Percentiles rank a stretch among this genome's conserved stretches.
phyloP scores from a whole-genome alignment of 805 yeast species.

The Kuraishia capsulata region DNA sequence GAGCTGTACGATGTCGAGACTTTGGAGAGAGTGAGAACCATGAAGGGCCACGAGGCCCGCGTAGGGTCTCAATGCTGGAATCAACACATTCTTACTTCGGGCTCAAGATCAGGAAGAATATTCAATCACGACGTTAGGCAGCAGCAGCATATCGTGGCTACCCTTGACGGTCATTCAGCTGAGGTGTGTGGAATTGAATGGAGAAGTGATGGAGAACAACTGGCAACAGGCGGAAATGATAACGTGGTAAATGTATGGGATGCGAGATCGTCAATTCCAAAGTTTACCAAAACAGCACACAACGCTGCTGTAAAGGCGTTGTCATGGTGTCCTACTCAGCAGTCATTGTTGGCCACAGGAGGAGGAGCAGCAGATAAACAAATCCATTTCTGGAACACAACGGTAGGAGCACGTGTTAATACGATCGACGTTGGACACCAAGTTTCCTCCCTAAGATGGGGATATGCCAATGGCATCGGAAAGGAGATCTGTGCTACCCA shows the following conservation, averaged over 20 bases:
- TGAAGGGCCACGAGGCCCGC: slow-evolving; percentile 67
- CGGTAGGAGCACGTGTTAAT: slow-evolving; percentile 79
- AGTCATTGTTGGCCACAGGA: slow-evolving; percentile 83
- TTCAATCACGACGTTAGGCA: slow-evolving; percentile 86
- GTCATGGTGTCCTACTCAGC: slow-evolving; percentile 89
- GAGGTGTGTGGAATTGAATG: slow-evolving; percentile 92
- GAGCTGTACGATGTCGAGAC: slow-evolving; percentile 94
- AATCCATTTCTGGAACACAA: slow-evolving; percentile 92
- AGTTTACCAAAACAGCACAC: slow-evolving; percentile 70
- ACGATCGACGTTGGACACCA: slow-evolving; percentile 90
- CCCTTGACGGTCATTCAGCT: slow-evolving; percentile 62
- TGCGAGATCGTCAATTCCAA: slow-evolving; percentile 58
- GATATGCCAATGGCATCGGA: slow-evolving; percentile 62
- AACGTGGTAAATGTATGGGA: slow-evolving; percentile 93
- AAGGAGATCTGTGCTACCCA: slow-evolving; percentile 87
- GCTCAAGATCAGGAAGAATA: slow-evolving; percentile 77
- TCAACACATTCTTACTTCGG: slow-evolving; percentile 73
- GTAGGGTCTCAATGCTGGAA: slow-evolving; percentile 84
- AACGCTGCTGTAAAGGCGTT: slow-evolving; percentile 93
- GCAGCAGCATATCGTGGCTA: slow-evolving; percentile 61
- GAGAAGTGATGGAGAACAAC: slow-evolving; percentile 72
- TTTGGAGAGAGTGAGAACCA: slow-evolving; percentile 63
- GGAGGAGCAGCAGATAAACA: slow-evolving; percentile 90
- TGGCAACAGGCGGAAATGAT: slow-evolving; percentile 93
- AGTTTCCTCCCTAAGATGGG: slow-evolving; percentile 92